phyloP scores from a whole-genome alignment of 2,329 filamentous ascomycete species.

The Aspergillus sp. region DNA sequence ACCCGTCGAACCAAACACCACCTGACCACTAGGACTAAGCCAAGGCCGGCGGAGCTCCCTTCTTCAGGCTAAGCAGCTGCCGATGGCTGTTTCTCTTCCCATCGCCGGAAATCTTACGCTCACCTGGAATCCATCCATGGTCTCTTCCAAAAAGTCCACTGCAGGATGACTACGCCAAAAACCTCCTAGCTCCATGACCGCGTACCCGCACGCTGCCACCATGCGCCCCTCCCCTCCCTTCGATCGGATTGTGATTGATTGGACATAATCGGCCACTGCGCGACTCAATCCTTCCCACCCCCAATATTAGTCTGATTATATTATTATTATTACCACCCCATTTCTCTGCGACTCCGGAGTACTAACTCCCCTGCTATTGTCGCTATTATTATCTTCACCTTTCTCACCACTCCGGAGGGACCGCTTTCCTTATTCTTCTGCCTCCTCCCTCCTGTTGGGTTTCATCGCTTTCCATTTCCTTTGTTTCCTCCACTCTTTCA shows the following conservation, averaged over 20 bases:
- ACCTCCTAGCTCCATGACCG: constrained; percentile 4
- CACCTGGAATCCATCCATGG: no score
- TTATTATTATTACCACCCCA: no score
- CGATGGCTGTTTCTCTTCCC: no score
- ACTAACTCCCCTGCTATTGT: background rate
- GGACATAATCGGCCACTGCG: constrained; percentile 19
- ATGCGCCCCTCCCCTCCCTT: constrained; percentile 11
- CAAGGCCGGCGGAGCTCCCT: constrained; percentile 1
- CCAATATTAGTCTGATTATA: no score
- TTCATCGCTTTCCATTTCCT: no score
- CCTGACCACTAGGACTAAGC: constrained; percentile 1
- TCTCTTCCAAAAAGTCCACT: constrained; percentile 7
- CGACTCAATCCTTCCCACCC: constrained; percentile 9
- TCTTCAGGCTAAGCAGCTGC: no score
- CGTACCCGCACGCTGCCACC: constrained; percentile 5
- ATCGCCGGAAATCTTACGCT: no score
- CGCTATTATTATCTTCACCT: background rate
- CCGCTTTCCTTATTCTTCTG: no score
- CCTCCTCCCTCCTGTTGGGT: no score
- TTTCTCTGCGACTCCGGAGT: no score
- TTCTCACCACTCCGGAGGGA: background rate
- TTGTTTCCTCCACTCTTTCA: no score
- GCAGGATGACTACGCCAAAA: constrained; percentile 15
- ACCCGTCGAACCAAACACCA: constrained; percentile 8
- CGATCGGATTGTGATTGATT: constrained; percentile 16